Base-by-base conservation (phyloP, 164 flowering plant species). In the Macadamia integrifolia region DNA sequence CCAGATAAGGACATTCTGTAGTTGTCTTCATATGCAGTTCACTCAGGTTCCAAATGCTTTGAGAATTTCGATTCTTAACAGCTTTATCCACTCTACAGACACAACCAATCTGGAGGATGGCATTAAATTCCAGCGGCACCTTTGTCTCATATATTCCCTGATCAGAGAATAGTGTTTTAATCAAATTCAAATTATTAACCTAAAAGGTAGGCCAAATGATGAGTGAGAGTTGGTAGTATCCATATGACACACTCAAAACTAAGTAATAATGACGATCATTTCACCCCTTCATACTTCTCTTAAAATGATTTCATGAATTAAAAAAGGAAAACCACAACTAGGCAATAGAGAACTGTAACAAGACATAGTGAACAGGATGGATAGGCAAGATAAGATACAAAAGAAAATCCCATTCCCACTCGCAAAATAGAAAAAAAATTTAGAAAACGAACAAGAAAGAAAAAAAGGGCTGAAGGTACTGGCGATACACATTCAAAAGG, bases 21-120 rank as follows among this genome's bases (percentile, higher is more conserved):
- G 99, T 95, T n/a, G 99, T 95, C 80, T 90, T 95, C 98, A 92
- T 95, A 64, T 89, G 93, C 78, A 95, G 72, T 69, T 92, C 99
- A 76, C 72, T 76, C 66, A 95, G 72, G 74, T 70, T 80, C 98
- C 98, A 92, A 42, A 82, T 81, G 63, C 89, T 91, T 62, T 87
- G 88, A 9, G 75, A 50, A 78, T 74, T 89, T 64, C 90, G 72
- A 58, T 84, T 84, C 70, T 77, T 88, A 11, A 87, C 90, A 50
- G 86, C 48, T 75, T 83, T 88, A 65, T 92, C 96, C 61, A 89
- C 92, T 80, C 89, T 95, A 78, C 99, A 95, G 58, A 95, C 99
- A 72, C 98, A 92, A 14, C 99, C 99, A 74, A 90, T 83, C 80
- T 89, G 97, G 48, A 87, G 81, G 62, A 92, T 74, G 61, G 94